Evolutionary conservation across 2,329 filamentous ascomycete genomes (phyloP), one percentile per base, ranked within the genome.

Genomic region (Fusarium lyarnte): DNA sequence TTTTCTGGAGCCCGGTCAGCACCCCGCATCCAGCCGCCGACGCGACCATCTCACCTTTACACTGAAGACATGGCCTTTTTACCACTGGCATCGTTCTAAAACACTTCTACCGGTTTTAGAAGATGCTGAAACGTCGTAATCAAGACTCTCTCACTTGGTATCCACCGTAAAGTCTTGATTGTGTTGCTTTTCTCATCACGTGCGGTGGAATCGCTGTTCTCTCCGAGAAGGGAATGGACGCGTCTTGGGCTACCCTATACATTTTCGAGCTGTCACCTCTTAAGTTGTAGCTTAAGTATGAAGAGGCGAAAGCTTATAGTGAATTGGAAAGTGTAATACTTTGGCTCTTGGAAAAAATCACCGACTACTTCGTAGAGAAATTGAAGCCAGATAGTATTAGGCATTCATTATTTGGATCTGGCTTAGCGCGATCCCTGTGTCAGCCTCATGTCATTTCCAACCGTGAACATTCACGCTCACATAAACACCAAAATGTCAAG

Each of bases 11-110:
- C 3, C 2, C 33, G 4, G 63, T 77, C 63, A 78, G 72, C 52
- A 65, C 57, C 38, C 33, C 55, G 39, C n/a, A 19, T 38, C 46
- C 29, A 17, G 29, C 33, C 35, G 47, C 7, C 14, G 33, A 17
- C 39, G 21, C 11, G 17, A 13, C 14, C 8, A 3, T n/a, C 25
- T 60, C 63, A 81, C 80, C 80, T 81, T 81, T 81, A 76, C 80
- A 81, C 46, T 81, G 80, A 39, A 78, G 66, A 62, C 80, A 81
- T 54, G 80, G 80, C 58, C 77, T 77, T 67, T 80, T 80, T 39
- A 78, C 77, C 53, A 77, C 72, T 65, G 79, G 79, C 80, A 81
- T 81, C 19, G 69, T 76, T 66, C 46, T 47, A 58, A 27, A 33
- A 12, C 13, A 33, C 21, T 8, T 13, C 1, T 13, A 11, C 11